Conservation (phyloP, 371 early-diverging fungal species). For the Lichtheimia corymbifera region DNA sequence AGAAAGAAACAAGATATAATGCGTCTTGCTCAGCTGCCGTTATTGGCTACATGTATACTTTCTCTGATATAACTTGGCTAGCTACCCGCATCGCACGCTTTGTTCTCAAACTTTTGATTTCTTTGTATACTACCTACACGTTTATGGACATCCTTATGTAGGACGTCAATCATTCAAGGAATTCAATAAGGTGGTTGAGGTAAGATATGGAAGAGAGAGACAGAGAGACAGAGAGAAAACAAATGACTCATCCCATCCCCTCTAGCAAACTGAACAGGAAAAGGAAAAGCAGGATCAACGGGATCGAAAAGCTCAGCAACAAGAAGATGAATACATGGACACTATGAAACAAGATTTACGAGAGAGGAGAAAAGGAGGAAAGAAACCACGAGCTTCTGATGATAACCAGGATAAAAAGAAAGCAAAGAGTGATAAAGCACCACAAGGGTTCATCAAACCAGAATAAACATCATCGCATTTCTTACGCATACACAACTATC, state of each 20-base stretch:
- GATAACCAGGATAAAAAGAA: background rate
- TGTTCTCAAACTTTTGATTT: too few species aligned
- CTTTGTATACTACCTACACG: too few species aligned
- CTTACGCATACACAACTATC: too few species aligned
- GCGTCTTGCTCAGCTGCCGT: too few species aligned
- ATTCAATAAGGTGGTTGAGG: constrained; percentile 52
- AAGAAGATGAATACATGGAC: constrained; percentile 27
- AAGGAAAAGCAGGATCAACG: constrained; percentile 23
- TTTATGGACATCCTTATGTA: too few species aligned
- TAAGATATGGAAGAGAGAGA: constrained; percentile 9
- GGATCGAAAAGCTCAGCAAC: constrained; percentile 25
- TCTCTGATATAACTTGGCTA: too few species aligned
- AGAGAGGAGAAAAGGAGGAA: background rate
- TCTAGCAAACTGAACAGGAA: constrained; percentile 2
- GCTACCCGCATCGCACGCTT: too few species aligned
- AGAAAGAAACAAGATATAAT: too few species aligned
- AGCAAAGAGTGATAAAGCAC: background rate
- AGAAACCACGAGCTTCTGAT: constrained; percentile 3
- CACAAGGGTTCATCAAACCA: constrained; percentile 1
- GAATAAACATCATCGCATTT: background rate
- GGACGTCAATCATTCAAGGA: constrained; percentile 54
- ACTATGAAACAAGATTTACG: constrained; percentile 17
- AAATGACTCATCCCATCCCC: background rate
- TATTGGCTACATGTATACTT: too few species aligned
- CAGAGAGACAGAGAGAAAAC: background rate